Percentiles rank a stretch among this genome's conserved stretches.
These are phyloP conservation scores for Yarrowia sp. DNA, from an alignment of 805 yeast species.

Conservation along the genomic window DNA sequence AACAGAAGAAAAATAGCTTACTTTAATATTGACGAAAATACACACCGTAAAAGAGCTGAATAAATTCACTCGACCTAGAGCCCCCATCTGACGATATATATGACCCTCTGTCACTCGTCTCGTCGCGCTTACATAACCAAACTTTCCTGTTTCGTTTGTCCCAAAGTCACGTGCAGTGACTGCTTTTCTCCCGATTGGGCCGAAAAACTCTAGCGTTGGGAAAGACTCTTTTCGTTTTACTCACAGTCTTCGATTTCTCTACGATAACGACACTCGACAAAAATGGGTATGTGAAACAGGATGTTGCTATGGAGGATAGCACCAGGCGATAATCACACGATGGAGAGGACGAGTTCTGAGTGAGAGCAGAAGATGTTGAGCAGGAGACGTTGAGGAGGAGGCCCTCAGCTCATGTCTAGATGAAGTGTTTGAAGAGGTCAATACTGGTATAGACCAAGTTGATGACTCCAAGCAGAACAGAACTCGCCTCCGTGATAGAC, in stretches of 20 bases:
- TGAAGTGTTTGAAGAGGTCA: no score
- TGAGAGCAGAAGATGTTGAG: not conserved
- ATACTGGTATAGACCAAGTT: no score
- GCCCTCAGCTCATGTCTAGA: no score
- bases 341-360: not conserved
- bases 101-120: not conserved
- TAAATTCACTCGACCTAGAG: no score
- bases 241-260: constrained; percentile 24
- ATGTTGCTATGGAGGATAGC: not conserved
- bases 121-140: not conserved
- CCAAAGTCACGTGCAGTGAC: constrained; percentile 25
- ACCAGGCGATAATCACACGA: no score
- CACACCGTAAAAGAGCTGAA: no score
- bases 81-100: no score
- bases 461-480: no score
- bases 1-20: no score
- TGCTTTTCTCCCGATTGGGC: constrained; percentile 21
- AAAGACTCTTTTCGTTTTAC: constrained; percentile 24
- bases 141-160: not conserved
- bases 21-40: no score
- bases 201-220: constrained; percentile 20
- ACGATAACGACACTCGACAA: constrained; percentile 26
- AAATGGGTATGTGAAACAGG: constrained; percentile 18
- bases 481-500: no score
- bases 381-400: not conserved